Conservation (phyloP, 768 basidiomycete genomes). For the Termitomyces sp. region DNA sequence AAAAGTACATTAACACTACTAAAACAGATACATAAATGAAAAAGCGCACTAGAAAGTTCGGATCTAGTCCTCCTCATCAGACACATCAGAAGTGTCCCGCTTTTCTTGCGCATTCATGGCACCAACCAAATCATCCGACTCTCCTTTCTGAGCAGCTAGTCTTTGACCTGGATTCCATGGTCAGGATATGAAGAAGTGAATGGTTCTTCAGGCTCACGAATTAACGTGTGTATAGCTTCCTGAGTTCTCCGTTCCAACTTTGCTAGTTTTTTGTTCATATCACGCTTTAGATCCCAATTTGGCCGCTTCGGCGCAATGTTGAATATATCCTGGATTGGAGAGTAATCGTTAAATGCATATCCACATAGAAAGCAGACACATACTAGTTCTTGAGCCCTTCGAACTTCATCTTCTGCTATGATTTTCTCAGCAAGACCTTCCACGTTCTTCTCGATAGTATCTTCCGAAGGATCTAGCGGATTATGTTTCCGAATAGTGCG, state of each 20-base stretch:
- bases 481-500: constrained; percentile 70
- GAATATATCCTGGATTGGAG: constrained; percentile 71
- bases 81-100: constrained; percentile 48
- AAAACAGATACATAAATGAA: constrained; percentile 10
- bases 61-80: constrained; percentile 56
- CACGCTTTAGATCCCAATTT: constrained; percentile 95
- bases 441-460: constrained; percentile 87
- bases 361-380: constrained; percentile 17
- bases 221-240: constrained; percentile 88
- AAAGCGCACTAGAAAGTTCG: constrained; percentile 17
- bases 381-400: constrained; percentile 85
- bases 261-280: constrained; percentile 85
- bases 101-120: constrained; percentile 79
- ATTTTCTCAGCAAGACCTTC: constrained; percentile 82
- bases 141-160: constrained; percentile 73
- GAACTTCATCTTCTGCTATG: constrained; percentile 82
- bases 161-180: constrained; percentile 55
- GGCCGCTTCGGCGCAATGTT: constrained; percentile 97
- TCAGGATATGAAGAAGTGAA: background rate
- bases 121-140: constrained; percentile 75
- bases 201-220: constrained; percentile 56
- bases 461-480: constrained; percentile 54
- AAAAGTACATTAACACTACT: constrained; percentile 2
- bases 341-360: background rate
- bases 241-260: constrained; percentile 91